Conservation (phyloP, 148 eudicot species). For the Amaranthus palmeri region DNA sequence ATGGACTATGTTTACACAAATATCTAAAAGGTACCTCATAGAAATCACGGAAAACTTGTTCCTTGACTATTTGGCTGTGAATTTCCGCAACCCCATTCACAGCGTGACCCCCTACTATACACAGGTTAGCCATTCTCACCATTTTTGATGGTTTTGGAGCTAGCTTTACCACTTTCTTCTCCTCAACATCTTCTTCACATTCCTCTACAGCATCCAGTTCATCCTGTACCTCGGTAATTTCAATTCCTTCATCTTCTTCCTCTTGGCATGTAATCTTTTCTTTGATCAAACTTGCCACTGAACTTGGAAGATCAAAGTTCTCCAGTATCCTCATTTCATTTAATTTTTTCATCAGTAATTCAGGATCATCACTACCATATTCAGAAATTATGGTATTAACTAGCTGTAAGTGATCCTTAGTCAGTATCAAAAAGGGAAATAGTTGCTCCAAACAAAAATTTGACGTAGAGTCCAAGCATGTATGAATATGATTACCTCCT, state of each 20-base stretch:
- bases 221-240: slow-evolving; percentile 18
- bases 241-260: slow-evolving; percentile 14
- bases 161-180: slow-evolving; percentile 38
- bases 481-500: slow-evolving; percentile 43
- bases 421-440: not conserved
- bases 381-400: slow-evolving; percentile 55
- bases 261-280: slow-evolving; percentile 20
- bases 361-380: slow-evolving; percentile 65
- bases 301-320: slow-evolving; percentile 64
- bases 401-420: slow-evolving; percentile 35
- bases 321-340: slow-evolving; percentile 74
- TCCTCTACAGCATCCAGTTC: slow-evolving; percentile 15
- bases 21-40: slow-evolving; percentile 43
- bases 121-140: slow-evolving; percentile 95
- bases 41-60: slow-evolving; percentile 82
- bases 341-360: slow-evolving; percentile 59
- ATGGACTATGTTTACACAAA: not conserved
- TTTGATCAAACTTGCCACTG: slow-evolving; percentile 24
- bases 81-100: slow-evolving; percentile 96
- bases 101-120: slow-evolving; percentile 86
- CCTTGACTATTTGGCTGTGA: slow-evolving; percentile 85
- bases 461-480: not conserved
- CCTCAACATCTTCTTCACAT: slow-evolving; percentile 20
- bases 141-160: slow-evolving; percentile 54
- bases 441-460: not conserved